Percentiles rank a stretch among this genome's conserved stretches.
phyloP scores from a whole-genome alignment of 768 basidiomycete species.

The Termitomyces bulborhizus region DNA sequence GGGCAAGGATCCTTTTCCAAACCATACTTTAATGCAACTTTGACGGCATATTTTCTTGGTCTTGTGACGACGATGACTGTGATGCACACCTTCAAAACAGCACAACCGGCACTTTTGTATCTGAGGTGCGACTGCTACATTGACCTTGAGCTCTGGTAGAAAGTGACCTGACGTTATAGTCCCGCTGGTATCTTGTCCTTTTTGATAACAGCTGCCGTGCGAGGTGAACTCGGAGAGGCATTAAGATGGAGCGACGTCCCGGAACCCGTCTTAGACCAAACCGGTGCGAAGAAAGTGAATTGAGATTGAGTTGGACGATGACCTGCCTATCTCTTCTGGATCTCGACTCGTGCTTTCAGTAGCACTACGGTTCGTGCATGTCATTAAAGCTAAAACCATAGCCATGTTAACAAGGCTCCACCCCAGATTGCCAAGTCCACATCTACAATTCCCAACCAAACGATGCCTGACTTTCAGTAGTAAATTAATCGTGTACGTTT shows the following conservation, averaged over 20 bases:
- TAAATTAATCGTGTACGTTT: background rate
- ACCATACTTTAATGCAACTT: slow-evolving; percentile 68
- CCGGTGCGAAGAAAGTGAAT: slow-evolving; percentile 8
- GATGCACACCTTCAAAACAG: slow-evolving; percentile 71
- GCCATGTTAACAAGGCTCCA: background rate
- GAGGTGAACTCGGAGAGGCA: slow-evolving; percentile 65
- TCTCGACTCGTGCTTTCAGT: background rate
- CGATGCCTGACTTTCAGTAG: background rate
- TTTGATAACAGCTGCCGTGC: slow-evolving; percentile 44
- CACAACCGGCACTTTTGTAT: slow-evolving; percentile 92
- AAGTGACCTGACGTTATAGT: slow-evolving; percentile 25
- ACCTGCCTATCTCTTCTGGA: background rate
- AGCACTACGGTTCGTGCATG: too few species aligned
- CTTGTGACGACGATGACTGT: slow-evolving; percentile 74
- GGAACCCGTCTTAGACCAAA: background rate
- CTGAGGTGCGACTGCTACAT: slow-evolving; percentile 55
- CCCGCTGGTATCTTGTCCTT: slow-evolving; percentile 77
- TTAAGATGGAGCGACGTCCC: slow-evolving; percentile 70
- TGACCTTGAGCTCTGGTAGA: background rate
- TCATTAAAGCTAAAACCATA: background rate
- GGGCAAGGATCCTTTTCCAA: slow-evolving; percentile 39
- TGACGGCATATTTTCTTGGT: slow-evolving; percentile 70
- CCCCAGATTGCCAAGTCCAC: background rate
- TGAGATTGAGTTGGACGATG: background rate
- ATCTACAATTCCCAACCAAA: background rate